Evolutionary conservation across 2,329 filamentous ascomycete species (phyloP).

Genomic region (Botryotinia convoluta): DNA sequence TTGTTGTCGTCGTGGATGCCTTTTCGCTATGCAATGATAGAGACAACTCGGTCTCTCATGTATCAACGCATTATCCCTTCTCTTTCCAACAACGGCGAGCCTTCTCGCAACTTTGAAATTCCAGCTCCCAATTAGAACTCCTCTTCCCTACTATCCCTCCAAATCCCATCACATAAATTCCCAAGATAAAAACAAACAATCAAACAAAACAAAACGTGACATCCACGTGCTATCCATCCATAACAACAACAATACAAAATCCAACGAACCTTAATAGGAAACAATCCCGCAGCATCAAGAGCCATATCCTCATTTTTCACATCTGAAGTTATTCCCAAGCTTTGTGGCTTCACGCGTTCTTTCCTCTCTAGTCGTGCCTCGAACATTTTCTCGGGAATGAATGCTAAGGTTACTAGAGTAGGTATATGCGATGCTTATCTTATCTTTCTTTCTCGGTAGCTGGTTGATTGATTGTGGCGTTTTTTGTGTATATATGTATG

Average conservation of each 20-base stretch:
- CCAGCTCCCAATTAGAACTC: accelerated
- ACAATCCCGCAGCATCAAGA: background rate
- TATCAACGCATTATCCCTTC: background rate
- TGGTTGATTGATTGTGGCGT: background rate
- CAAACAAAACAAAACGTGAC: background rate
- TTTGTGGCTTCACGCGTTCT: background rate
- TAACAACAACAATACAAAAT: accelerated
- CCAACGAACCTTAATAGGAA: background rate
- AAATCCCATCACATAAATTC: background rate
- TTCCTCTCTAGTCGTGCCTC: background rate
- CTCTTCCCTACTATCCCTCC: background rate
- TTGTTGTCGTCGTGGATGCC: accelerated
- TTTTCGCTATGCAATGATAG: background rate
- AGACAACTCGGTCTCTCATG: background rate
- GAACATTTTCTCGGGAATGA: background rate
- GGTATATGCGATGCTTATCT: background rate
- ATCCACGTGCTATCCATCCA: background rate
- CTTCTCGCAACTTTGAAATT: background rate
- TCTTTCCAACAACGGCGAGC: too few relatives aligned
- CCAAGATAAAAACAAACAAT: background rate
- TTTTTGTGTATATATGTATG: background rate
- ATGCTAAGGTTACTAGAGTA: too few relatives aligned
- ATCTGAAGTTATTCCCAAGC: background rate
- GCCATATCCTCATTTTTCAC: background rate
- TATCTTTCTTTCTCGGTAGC: background rate